Percentiles rank a stretch among this genome's conserved stretches.
These are phyloP conservation scores for Agrostemma githago DNA, from an alignment of 148 eudicot genomes.

Conservation along the genomic window DNA sequence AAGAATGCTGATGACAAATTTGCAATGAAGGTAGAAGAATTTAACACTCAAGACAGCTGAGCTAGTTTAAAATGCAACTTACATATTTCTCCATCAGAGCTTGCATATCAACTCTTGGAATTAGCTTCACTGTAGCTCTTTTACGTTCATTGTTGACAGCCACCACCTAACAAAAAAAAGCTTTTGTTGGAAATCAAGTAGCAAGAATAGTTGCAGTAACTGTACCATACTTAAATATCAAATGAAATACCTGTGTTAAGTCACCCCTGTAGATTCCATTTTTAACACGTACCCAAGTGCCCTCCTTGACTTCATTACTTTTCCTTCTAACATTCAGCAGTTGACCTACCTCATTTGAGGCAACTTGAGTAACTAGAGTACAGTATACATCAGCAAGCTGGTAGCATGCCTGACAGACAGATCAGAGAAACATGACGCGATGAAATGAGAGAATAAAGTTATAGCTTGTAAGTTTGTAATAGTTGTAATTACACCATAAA, in stretches of 20 bases:
- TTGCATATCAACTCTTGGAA: constrained; percentile 88
- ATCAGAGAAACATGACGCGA: background rate
- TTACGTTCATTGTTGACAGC: constrained; percentile 54
- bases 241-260: constrained; percentile 66
- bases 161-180: constrained; percentile 49
- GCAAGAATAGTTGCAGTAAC: constrained; percentile 6
- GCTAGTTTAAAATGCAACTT: constrained; percentile 20
- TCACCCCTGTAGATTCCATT: constrained; percentile 87
- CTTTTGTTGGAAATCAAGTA: constrained; percentile 11
- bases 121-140: constrained; percentile 86
- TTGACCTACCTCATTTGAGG: constrained; percentile 61
- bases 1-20: background rate
- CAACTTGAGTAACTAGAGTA: constrained; percentile 52
- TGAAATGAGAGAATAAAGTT: background rate
- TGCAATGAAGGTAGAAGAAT: background rate
- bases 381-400: constrained; percentile 69
- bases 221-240: background rate
- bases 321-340: constrained; percentile 58
- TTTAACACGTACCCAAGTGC: constrained; percentile 91
- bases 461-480: too few relatives aligned
- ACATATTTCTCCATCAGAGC: constrained; percentile 80
- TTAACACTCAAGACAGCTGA: background rate
- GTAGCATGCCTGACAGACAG: constrained; percentile 62
- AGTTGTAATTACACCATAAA: constrained; percentile 4
- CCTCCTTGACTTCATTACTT: constrained; percentile 50